Evolutionary conservation across 2,329 filamentous ascomycete species (phyloP).

Genomic region (Geosmithia flava): DNA sequence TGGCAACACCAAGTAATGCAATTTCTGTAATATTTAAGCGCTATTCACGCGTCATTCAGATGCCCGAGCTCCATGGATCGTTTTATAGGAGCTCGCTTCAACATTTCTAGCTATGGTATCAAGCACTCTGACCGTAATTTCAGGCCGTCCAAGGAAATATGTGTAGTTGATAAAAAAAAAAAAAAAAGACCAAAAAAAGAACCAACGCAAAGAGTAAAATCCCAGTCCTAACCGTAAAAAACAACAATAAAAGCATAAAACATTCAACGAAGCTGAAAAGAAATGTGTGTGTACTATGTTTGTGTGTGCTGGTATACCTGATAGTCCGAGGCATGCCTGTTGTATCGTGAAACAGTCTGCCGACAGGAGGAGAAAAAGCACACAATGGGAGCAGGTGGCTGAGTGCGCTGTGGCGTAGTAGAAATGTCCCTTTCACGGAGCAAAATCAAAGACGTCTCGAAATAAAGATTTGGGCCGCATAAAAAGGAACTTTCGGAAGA

Average conservation of each 20-base stretch:
- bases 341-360: neutral
- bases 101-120: neutral
- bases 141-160: neutral
- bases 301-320: neutral
- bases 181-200: neutral
- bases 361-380: neutral
- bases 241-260: neutral
- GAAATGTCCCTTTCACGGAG: neutral
- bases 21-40: no score
- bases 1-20: no score
- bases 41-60: no score
- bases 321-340: neutral
- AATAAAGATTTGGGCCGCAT: neutral
- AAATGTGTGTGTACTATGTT: neutral
- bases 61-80: neutral
- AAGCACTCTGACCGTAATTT: neutral
- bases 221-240: neutral
- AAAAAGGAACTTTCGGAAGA: neutral
- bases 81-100: neutral
- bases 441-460: neutral
- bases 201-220: neutral
- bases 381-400: neutral
- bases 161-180: neutral
- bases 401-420: neutral
- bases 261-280: neutral